phyloP scores from a whole-genome alignment of 306 rosid species.

The Acacia confusa region DNA sequence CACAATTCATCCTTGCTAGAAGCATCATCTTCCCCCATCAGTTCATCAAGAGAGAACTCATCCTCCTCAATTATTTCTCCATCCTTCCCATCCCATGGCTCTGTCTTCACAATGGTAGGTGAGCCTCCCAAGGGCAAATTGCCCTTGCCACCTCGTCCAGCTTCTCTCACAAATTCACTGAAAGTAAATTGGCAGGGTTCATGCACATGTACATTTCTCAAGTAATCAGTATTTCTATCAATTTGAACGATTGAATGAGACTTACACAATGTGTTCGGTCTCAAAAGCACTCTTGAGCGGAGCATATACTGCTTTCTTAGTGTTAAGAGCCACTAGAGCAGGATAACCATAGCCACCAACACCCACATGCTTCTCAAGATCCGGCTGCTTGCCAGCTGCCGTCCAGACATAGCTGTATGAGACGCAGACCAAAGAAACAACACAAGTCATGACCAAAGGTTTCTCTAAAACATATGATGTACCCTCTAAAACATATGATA shows the following conservation, averaged over 20 bases:
- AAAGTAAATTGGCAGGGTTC: slow-evolving; percentile 13
- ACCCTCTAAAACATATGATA: not conserved
- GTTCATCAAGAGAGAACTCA: slow-evolving; percentile 95
- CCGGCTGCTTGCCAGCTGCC: slow-evolving; percentile 90
- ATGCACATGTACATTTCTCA: slow-evolving; percentile 17
- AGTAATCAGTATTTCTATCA: slow-evolving; percentile 9
- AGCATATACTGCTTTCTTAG: slow-evolving; percentile 86
- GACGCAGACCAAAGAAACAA: not conserved
- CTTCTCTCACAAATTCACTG: slow-evolving; percentile 90
- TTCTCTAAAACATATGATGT: not conserved
- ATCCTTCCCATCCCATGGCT: slow-evolving; percentile 96
- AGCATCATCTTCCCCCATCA: slow-evolving; percentile 80
- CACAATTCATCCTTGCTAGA: slow-evolving; percentile 67
- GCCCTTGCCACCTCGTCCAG: slow-evolving; percentile 91
- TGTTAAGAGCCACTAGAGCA: slow-evolving; percentile 87
- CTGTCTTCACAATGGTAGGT: slow-evolving; percentile 66
- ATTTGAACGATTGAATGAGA: slow-evolving; percentile 5
- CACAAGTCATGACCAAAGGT: not conserved
- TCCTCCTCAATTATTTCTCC: slow-evolving; percentile 92
- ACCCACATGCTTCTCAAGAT: slow-evolving; percentile 85
- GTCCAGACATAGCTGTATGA: slow-evolving; percentile 82
- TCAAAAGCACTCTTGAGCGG: slow-evolving; percentile 97
- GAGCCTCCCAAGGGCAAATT: slow-evolving; percentile 70
- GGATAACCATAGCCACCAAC: slow-evolving; percentile 99
- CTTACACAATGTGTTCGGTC: slow-evolving; percentile 82